These are phyloP conservation scores for Sporopachydermia quercuum DNA, from an alignment of 805 yeast species.

Conservation along the genomic window DNA sequence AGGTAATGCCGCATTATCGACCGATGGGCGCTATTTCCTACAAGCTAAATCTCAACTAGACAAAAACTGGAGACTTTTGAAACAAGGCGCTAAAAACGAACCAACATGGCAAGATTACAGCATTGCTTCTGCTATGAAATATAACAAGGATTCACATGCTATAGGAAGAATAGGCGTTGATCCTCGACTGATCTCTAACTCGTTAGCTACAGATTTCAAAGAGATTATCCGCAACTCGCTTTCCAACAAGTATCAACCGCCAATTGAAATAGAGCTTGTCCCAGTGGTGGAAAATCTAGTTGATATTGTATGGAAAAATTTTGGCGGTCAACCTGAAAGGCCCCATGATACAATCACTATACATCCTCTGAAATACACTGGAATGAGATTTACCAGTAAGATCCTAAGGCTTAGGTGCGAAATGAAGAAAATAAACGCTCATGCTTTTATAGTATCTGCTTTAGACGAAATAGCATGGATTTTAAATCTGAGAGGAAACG, in stretches of 20 bases:
- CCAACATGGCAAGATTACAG: slow-evolving; percentile 71
- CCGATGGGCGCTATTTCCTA: slow-evolving; percentile 47
- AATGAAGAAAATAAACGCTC: slow-evolving; percentile 14
- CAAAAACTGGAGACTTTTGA: slow-evolving; percentile 42
- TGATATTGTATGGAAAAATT: slow-evolving; percentile 44
- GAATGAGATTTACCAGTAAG: slow-evolving; percentile 39
- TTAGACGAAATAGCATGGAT: slow-evolving; percentile 69
- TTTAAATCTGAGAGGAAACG: slow-evolving; percentile 51
- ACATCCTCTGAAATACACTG: slow-evolving; percentile 36
- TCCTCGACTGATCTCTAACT: background rate
- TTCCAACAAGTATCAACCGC: slow-evolving; percentile 9
- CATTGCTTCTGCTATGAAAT: slow-evolving; percentile 8
- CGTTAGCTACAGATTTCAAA: slow-evolving; percentile 15
- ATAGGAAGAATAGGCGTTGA: slow-evolving; percentile 16
- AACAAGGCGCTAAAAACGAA: slow-evolving; percentile 36
- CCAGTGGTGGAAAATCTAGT: slow-evolving; percentile 43
- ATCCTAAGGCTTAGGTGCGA: slow-evolving; percentile 16
- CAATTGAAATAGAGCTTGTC: slow-evolving; percentile 18
- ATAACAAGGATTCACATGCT: slow-evolving; percentile 32
- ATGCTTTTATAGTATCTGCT: slow-evolving; percentile 33
- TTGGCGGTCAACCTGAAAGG: slow-evolving; percentile 43
- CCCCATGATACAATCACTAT: slow-evolving; percentile 28
- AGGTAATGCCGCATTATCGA: slow-evolving; percentile 34
- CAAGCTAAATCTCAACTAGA: slow-evolving; percentile 46
- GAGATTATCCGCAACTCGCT: slow-evolving; percentile 15